These are phyloP conservation scores for Leccinum huronense DNA, from an alignment of 1,284 basidiomycete genomes.

Conservation along the genomic window DNA sequence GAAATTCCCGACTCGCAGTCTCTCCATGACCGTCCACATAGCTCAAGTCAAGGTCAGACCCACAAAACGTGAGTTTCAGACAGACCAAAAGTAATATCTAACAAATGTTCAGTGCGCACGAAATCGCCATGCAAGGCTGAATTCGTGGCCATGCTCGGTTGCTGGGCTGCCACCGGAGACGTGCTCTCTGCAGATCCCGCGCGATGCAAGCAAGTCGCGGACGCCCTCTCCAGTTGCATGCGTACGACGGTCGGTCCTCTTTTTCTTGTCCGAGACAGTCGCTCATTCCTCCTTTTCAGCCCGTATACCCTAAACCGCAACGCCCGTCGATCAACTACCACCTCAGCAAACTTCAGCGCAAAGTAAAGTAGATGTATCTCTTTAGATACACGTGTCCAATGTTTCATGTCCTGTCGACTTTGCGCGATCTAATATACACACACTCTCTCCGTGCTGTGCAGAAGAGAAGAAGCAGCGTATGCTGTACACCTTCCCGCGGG, in stretches of 20 bases:
- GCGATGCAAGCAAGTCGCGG: slow-evolving; percentile 64
- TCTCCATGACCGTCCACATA: slow-evolving; percentile 52
- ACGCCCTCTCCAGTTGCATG: slow-evolving; percentile 84
- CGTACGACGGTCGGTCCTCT: slow-evolving; percentile 64
- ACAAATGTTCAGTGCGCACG: slow-evolving; percentile 21
- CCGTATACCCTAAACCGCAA: slow-evolving; percentile 60
- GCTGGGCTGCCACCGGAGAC: slow-evolving; percentile 87
- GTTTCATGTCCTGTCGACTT: background rate
- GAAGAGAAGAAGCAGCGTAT: background rate
- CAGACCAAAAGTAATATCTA: no score
- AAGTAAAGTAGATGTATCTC: slow-evolving; percentile 52
- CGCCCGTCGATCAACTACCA: slow-evolving; percentile 83
- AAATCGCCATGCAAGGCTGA: slow-evolving; percentile 46
- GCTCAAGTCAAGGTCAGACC: slow-evolving; percentile 80
- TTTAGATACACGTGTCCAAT: slow-evolving; percentile 3
- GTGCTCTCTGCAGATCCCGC: slow-evolving; percentile 51
- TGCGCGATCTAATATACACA: background rate
- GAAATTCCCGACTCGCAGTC: slow-evolving; percentile 14
- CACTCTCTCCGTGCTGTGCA: background rate
- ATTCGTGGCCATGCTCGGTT: slow-evolving; percentile 81
- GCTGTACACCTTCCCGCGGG: slow-evolving; percentile 18
- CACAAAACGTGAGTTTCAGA: slow-evolving; percentile 58
- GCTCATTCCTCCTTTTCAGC: slow-evolving; percentile 40
- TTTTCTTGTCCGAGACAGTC: background rate
- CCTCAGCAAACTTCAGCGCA: slow-evolving; percentile 72